These are phyloP conservation scores for Pyrrhoderma lamaoense DNA, from an alignment of 1,284 basidiomycete genomes.

Conservation along the genomic window DNA sequence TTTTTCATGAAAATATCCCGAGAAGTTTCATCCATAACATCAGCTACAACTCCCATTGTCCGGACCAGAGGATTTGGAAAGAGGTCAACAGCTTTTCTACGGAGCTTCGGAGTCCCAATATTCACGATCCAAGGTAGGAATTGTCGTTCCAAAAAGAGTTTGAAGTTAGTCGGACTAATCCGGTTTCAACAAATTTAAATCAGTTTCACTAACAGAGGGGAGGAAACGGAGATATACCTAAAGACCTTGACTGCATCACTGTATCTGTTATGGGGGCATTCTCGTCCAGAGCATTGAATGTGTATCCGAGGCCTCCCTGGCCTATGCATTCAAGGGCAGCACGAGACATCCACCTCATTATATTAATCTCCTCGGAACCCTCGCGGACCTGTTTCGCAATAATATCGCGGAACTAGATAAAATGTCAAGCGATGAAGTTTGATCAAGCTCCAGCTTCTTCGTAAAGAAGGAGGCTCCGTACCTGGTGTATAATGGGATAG, in stretches of 20 bases:
- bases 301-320: slow-evolving; percentile 25
- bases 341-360: slow-evolving; percentile 34
- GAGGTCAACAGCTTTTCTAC: slow-evolving; percentile 12
- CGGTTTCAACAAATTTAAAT: neutral
- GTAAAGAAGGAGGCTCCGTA: slow-evolving; percentile 19
- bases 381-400: slow-evolving; percentile 13
- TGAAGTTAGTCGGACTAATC: slow-evolving; percentile 5
- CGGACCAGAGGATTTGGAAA: slow-evolving; percentile 17
- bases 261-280: slow-evolving; percentile 25
- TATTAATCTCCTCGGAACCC: slow-evolving; percentile 30
- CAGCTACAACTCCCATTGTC: slow-evolving; percentile 28
- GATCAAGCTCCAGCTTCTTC: slow-evolving; percentile 17
- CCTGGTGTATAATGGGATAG: slow-evolving; percentile 24
- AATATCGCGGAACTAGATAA: slow-evolving; percentile 25
- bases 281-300: slow-evolving; percentile 22
- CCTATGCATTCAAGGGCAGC: slow-evolving; percentile 32
- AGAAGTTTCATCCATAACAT: slow-evolving; percentile 17
- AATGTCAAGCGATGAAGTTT: neutral
- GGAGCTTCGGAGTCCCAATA: slow-evolving; percentile 19
- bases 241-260: slow-evolving; percentile 26
- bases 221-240: slow-evolving; percentile 17
- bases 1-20: slow-evolving; percentile 17
- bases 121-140: slow-evolving; percentile 11
- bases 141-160: slow-evolving; percentile 3
- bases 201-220: slow-evolving; percentile 13